Evolutionary conservation across 176 grass and related monocot genomes (phyloP).

Genomic region (Ananas comosus): DNA sequence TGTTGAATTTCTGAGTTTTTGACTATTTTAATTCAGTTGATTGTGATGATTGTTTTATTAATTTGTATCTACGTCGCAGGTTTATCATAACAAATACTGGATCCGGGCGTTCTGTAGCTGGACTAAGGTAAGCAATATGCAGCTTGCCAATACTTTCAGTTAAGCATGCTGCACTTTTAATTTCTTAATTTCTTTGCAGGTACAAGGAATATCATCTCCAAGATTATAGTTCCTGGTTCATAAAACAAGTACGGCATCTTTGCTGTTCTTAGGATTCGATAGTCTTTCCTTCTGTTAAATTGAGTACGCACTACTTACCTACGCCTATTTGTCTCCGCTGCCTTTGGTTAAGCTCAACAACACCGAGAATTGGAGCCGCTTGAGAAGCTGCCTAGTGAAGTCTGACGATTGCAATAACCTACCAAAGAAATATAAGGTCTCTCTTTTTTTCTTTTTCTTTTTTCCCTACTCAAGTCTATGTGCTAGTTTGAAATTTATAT

Average conservation of each 20-base stretch:
- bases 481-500: slow-evolving; percentile 2
- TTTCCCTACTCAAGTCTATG: slow-evolving; percentile 4
- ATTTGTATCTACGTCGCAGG: slow-evolving; percentile 28
- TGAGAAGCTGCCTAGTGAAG: slow-evolving; percentile 93
- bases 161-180: not conserved
- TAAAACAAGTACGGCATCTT: slow-evolving; percentile 56
- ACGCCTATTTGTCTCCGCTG: slow-evolving; percentile 12
- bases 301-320: slow-evolving; percentile 5
- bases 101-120: slow-evolving; percentile 67
- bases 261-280: slow-evolving; percentile 1
- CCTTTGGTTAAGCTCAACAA: slow-evolving; percentile 52
- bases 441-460: not conserved
- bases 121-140: slow-evolving; percentile 43
- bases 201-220: slow-evolving; percentile 93
- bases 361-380: slow-evolving; percentile 62
- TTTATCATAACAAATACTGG: slow-evolving; percentile 95
- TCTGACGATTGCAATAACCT: slow-evolving; percentile 74
- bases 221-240: slow-evolving; percentile 96
- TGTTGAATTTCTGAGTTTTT: not conserved
- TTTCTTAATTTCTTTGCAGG: slow-evolving; percentile 34
- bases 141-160: slow-evolving; percentile 1
- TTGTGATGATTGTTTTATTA: not conserved
- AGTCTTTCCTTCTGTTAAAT: slow-evolving; percentile 14
- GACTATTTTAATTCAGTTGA: not conserved
- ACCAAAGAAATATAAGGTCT: slow-evolving; percentile 89